A percentile compares a stretch with the other conserved stretches of the same genome.
Conservation (phyloP, 495 filamentous ascomycete genomes). For the Rusavskia elegans region DNA sequence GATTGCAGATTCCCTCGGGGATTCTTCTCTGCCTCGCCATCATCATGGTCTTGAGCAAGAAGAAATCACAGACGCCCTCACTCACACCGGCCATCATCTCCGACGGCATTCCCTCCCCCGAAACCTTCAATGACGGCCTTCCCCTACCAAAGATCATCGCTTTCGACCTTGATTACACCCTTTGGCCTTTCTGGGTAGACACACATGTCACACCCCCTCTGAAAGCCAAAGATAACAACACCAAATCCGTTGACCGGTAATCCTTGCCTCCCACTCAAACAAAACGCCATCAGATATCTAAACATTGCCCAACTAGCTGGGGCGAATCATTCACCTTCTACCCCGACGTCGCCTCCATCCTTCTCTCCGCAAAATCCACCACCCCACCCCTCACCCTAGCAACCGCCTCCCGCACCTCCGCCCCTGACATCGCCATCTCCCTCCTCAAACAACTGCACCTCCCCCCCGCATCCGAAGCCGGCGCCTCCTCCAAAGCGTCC, state of each 20-base stretch:
- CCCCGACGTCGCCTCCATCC: slow-evolving; percentile 54
- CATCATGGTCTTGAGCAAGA: slow-evolving; percentile 2
- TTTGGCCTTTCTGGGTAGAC: slow-evolving; percentile 97
- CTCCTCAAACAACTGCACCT: slow-evolving; percentile 46
- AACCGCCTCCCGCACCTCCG: slow-evolving; percentile 66
- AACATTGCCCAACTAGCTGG: slow-evolving; percentile 26
- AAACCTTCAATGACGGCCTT: slow-evolving; percentile 58
- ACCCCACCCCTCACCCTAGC: slow-evolving; percentile 43
- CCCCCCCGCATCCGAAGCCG: slow-evolving; percentile 23
- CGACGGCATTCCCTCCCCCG: slow-evolving; percentile 21
- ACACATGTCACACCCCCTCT: slow-evolving; percentile 77
- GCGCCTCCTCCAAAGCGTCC: slow-evolving; percentile 9
- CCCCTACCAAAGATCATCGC: slow-evolving; percentile 75
- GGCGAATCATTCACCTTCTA: slow-evolving; percentile 76
- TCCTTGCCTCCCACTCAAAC: neutral
- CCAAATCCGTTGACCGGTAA: slow-evolving; percentile 33
- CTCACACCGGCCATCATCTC: slow-evolving; percentile 1
- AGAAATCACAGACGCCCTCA: neutral
- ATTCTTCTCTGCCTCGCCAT: neutral
- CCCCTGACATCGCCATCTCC: slow-evolving; percentile 65
- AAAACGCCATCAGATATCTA: neutral
- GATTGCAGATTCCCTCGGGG: no score
- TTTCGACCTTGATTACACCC: slow-evolving; percentile 93
- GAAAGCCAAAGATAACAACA: slow-evolving; percentile 42
- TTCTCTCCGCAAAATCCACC: slow-evolving; percentile 32